Percentiles rank a stretch among this genome's conserved stretches.
Conservation (phyloP, 2,329 filamentous ascomycete genomes). For the Penicillium sp. region DNA sequence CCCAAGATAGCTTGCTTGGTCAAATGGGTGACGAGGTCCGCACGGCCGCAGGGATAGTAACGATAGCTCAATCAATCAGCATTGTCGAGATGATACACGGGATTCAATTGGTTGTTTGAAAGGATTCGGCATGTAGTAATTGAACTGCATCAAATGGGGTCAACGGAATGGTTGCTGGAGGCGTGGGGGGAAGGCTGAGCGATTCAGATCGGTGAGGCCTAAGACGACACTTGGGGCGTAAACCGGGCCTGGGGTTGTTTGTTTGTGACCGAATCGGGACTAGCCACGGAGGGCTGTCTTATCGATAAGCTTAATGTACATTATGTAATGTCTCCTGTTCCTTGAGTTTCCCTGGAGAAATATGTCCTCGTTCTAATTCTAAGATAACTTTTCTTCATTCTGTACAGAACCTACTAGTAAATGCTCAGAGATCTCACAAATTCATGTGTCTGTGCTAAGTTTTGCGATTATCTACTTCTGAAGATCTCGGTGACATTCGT, state of each 20-base stretch:
- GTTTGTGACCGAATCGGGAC: constrained; percentile 37
- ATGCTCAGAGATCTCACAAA: no score
- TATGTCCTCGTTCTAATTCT: neutral
- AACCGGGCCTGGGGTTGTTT: constrained; percentile 35
- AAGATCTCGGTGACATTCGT: neutral
- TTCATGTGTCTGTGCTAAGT: no score
- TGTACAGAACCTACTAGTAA: no score
- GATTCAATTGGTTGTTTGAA: constrained; percentile 5
- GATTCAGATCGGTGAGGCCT: constrained; percentile 36
- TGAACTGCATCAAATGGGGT: neutral
- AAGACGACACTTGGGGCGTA: constrained; percentile 19
- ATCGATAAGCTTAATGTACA: constrained; percentile 45
- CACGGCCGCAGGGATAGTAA: constrained; percentile 15
- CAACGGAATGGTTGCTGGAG: constrained; percentile 2
- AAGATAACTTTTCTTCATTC: no score
- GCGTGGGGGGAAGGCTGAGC: constrained; percentile 14
- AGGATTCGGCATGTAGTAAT: constrained; percentile 1
- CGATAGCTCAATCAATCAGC: constrained; percentile 14
- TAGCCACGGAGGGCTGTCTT: constrained; percentile 32
- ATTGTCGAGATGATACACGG: constrained; percentile 8
- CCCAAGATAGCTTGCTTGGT: constrained; percentile 5
- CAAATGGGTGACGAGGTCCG: constrained; percentile 14
- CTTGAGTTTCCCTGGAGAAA: neutral
- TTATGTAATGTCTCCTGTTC: constrained; percentile 10
- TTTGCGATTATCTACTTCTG: neutral